Evolutionary conservation across 2,329 filamentous ascomycete species (phyloP), one percentile per base, ranked within the genome.

Genomic region (Penicillium sp.): DNA sequence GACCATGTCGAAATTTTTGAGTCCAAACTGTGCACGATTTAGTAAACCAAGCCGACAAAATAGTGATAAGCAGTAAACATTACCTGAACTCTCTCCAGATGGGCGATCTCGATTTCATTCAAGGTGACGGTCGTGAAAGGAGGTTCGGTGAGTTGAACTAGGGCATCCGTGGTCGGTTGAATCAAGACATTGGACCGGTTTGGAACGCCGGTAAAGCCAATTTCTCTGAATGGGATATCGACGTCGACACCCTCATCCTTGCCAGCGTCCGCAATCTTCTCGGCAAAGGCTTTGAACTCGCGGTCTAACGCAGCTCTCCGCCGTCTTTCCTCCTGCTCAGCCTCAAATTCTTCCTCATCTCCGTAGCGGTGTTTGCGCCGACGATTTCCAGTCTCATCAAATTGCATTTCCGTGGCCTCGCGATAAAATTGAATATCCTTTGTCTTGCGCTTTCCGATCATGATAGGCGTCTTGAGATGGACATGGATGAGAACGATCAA

Each of bases 1-100:
- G 19, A 98, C 93, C 69, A 98, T 83, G 71, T 98, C 93, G 69
- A 98, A 98, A 71, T 98, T 98, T 77, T 97, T 96, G 54, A 98
- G 78, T 31, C 93, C 94, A 64, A 98, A 98, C 72, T 91, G 78
- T 24, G 45, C 22, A 39, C n/a, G 51, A 21, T 43, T 70, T 60
- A 71, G 61, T 41, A 48, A 41, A 51, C 4, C 29, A 12, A 21
- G 43, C 6, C 31, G 35, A 29, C 4, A 28, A 21, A 29, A 33
- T 32, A 24, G 10, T 22, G 37, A 24, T 1, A 42, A 13, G 29
- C 21, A 6, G 17, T 28, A 28, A n/a, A 38, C 56, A 55, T 51
- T 66, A 75, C 73, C 67, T 83, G 81, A 17, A 98, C 93, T 74
- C 91, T 87, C 70, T 98, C 93, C 52, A 98, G 75, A 72, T 98